Evolutionary conservation across 192 early-diverging fungal species (phyloP).

Genomic region (Haplosporangium gracile): DNA sequence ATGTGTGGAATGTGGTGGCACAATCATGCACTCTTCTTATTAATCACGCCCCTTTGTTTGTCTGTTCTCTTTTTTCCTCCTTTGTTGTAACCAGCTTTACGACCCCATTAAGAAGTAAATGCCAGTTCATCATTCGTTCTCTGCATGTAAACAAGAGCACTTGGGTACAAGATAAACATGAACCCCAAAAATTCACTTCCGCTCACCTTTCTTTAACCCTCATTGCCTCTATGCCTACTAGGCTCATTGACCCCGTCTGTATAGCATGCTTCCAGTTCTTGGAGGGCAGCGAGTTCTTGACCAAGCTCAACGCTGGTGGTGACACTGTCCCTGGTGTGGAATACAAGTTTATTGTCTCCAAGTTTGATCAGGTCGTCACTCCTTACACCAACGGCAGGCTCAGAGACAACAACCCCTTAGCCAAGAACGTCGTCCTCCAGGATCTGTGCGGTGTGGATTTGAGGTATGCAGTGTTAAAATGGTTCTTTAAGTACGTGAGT

Average conservation of each 20-base stretch:
- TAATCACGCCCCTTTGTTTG: slow-evolving; percentile 1
- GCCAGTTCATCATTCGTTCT: background rate
- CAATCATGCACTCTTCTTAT: background rate
- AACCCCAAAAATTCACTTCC: background rate
- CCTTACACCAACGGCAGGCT: slow-evolving; percentile 44
- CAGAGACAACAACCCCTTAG: slow-evolving; percentile 34
- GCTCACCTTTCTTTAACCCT: background rate
- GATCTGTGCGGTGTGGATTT: slow-evolving; percentile 32
- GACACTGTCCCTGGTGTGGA: slow-evolving; percentile 50
- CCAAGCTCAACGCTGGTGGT: slow-evolving; percentile 37
- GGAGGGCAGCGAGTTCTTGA: slow-evolving; percentile 17
- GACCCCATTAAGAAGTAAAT: slow-evolving; percentile 22
- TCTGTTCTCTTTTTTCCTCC: background rate
- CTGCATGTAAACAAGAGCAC: background rate
- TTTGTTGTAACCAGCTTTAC: slow-evolving; percentile 15
- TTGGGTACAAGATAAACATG: background rate
- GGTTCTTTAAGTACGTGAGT: background rate
- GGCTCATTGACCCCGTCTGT: slow-evolving; percentile 41
- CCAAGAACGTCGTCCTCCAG: slow-evolving; percentile 37
- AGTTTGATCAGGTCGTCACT: slow-evolving; percentile 44
- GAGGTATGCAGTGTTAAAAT: background rate
- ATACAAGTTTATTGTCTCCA: slow-evolving; percentile 44
- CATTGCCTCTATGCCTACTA: background rate
- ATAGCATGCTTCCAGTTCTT: slow-evolving; percentile 50
- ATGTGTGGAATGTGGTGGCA: background rate